Evolutionary conservation across 257 asterid genomes (phyloP).

Genomic region (Coffea canephora): DNA sequence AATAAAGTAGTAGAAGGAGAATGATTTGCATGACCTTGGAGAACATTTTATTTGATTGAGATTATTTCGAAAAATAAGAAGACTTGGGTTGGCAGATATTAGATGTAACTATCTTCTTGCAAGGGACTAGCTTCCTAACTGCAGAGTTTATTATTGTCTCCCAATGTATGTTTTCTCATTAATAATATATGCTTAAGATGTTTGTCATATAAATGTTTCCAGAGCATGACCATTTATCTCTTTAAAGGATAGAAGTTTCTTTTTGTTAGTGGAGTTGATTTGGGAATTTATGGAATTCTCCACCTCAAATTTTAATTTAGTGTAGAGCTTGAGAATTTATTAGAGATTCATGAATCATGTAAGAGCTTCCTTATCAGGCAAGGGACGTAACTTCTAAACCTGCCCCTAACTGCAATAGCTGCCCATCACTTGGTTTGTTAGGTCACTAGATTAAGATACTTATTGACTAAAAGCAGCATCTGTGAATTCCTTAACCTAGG

Average conservation of each 20-base stretch:
- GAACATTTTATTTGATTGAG: background rate
- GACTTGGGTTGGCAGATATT: background rate
- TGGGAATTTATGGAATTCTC: background rate
- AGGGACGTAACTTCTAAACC: background rate
- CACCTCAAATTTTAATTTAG: background rate
- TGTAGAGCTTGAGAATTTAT: background rate
- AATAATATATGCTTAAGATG: background rate
- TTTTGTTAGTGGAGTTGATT: no score
- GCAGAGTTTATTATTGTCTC: background rate
- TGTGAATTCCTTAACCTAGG: background rate
- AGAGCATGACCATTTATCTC: background rate
- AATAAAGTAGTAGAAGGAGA: background rate
- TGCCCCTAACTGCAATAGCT: background rate
- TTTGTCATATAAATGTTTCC: background rate
- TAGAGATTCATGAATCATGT: background rate
- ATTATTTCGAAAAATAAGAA: background rate
- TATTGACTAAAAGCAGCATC: background rate
- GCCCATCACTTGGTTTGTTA: background rate
- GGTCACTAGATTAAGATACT: background rate
- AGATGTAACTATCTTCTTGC: background rate
- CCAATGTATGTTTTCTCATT: background rate
- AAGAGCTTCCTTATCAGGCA: background rate
- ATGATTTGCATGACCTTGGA: background rate
- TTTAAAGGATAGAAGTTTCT: background rate
- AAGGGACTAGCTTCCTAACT: background rate